These are phyloP conservation scores for Closterium sp. DNA, from an alignment of 139 green algal genomes.

Conservation along the genomic window DNA sequence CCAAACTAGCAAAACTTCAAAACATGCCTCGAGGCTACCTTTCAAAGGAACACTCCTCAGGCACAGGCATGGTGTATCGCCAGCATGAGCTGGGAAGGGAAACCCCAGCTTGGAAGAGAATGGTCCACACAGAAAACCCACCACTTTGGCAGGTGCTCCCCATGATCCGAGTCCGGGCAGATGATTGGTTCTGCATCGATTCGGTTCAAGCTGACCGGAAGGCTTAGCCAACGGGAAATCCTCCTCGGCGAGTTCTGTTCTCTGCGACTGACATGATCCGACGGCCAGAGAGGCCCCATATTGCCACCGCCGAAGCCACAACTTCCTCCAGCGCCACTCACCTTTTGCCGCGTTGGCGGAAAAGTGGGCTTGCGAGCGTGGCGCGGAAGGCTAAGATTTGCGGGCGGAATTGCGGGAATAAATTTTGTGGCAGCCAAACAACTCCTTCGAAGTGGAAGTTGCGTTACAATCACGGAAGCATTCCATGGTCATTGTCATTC, in stretches of 20 bases:
- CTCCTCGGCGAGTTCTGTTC: neutral
- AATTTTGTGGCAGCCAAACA: neutral
- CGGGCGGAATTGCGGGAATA: neutral
- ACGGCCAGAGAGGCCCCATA: neutral
- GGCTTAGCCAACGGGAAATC: neutral
- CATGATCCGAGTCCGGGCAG: neutral
- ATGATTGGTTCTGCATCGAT: neutral
- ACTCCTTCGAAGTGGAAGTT: neutral
- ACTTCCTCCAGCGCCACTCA: neutral
- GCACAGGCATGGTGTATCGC: too few species aligned
- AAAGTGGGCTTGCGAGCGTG: neutral
- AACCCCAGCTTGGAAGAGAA: neutral
- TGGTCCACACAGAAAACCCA: neutral
- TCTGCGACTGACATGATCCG: neutral
- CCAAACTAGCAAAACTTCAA: too few species aligned
- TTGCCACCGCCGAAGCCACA: neutral
- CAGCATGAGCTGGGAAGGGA: too few species aligned
- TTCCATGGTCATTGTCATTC: neutral
- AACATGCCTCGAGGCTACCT: too few species aligned
- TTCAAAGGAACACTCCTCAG: too few species aligned
- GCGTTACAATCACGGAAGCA: neutral
- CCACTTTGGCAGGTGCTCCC: neutral
- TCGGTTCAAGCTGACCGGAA: too few species aligned
- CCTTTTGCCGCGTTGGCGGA: neutral
- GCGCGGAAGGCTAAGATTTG: neutral